phyloP scores from a whole-genome alignment of 2,329 filamentous ascomycete species.

The Colletotrichum sp. region DNA sequence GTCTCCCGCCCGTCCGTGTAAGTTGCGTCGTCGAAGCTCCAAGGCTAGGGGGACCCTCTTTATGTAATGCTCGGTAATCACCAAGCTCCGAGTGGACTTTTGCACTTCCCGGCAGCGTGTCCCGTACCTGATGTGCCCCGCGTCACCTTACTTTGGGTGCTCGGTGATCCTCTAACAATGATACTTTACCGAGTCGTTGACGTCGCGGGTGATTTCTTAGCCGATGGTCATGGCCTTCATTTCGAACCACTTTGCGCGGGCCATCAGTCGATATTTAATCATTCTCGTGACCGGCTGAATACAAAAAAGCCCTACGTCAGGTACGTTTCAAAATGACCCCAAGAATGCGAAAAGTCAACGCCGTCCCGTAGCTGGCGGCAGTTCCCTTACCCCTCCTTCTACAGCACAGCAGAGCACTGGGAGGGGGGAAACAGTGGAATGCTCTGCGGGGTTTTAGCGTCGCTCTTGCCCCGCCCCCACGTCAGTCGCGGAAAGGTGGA shows the following conservation, averaged over 20 bases:
- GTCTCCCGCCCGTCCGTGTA: neutral
- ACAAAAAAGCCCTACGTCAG: neutral
- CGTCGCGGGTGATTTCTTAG: neutral
- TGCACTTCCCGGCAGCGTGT: neutral
- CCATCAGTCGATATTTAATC: neutral
- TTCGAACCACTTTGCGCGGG: neutral
- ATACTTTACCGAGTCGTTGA: neutral
- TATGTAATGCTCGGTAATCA: conserved; percentile 23
- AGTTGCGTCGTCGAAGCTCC: neutral
- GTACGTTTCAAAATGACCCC: neutral
- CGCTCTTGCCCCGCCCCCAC: conserved; percentile 10
- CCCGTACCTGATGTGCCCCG: neutral
- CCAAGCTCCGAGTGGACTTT: neutral
- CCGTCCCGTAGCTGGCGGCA: neutral
- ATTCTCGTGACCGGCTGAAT: neutral
- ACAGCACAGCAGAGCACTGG: neutral
- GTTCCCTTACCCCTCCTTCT: neutral
- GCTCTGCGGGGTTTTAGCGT: neutral
- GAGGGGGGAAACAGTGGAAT: neutral
- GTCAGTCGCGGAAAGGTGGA: neutral
- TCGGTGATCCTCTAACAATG: neutral
- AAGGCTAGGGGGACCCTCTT: neutral
- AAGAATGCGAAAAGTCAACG: neutral
- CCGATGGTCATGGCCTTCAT: neutral
- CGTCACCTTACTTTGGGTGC: neutral